Evolutionary conservation across 805 yeast species (phyloP).

Genomic region (Saccharomyces jurei): DNA sequence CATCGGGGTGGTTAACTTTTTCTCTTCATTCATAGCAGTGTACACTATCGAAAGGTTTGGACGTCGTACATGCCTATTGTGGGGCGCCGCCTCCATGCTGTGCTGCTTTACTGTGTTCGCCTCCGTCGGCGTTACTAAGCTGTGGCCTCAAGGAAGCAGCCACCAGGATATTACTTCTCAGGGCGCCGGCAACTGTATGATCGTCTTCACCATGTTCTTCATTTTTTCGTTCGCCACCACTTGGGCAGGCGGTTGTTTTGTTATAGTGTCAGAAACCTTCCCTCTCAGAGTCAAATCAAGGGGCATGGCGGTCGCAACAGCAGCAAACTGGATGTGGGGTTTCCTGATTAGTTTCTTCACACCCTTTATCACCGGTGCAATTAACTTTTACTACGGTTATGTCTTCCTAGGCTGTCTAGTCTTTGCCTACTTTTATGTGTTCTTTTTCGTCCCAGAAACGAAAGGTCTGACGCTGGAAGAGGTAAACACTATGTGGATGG

Average conservation of each 20-base stretch:
- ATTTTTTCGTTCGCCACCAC: conserved; percentile 64
- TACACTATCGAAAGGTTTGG: conserved; percentile 47
- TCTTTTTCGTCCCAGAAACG: conserved; percentile 63
- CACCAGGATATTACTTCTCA: conserved; percentile 34
- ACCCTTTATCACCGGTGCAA: conserved; percentile 53
- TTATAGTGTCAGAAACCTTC: conserved; percentile 58
- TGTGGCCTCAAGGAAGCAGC: conserved; percentile 32
- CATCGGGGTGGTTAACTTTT: conserved; percentile 51
- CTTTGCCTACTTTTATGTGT: conserved; percentile 49
- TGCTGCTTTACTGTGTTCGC: conserved; percentile 43
- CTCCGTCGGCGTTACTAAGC: conserved; percentile 47
- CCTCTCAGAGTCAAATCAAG: conserved; percentile 61
- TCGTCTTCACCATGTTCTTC: conserved; percentile 58
- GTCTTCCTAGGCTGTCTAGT: conserved; percentile 46
- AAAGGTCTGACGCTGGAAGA: conserved; percentile 72
- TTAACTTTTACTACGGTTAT: conserved; percentile 62
- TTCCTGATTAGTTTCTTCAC: conserved; percentile 58
- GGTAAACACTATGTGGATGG: conserved; percentile 50
- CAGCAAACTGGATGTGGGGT: conserved; percentile 58
- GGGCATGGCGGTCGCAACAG: conserved; percentile 48
- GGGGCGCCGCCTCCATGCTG: conserved; percentile 43
- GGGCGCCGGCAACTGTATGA: conserved; percentile 62
- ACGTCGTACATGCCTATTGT: conserved; percentile 39
- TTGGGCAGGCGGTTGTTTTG: conserved; percentile 65
- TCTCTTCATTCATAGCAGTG: conserved; percentile 44